Evolutionary conservation across 768 basidiomycete species (phyloP).

Genomic region (Tulasnella sp.): DNA sequence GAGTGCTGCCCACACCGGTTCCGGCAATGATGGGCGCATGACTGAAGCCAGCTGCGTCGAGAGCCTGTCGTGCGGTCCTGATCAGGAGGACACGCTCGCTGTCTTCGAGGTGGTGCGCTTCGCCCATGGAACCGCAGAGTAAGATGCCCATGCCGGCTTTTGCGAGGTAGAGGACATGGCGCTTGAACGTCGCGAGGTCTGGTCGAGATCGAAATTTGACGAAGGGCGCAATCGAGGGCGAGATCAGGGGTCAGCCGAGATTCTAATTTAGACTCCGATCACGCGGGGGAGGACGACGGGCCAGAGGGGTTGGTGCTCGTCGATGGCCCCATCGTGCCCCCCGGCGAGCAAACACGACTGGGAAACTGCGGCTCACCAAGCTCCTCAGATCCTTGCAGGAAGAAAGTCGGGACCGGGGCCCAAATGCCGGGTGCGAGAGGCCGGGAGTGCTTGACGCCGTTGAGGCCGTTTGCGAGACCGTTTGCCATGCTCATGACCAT

Average conservation of each 20-base stretch:
- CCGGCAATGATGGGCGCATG: constrained; percentile 76
- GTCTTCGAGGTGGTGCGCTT: constrained; percentile 74
- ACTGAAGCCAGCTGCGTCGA: constrained; percentile 66
- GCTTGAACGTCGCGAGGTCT: constrained; percentile 71
- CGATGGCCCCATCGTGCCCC: background rate
- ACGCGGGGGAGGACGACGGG: constrained; percentile 5
- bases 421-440: constrained; percentile 75
- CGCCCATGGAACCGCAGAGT: constrained; percentile 82
- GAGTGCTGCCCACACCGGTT: constrained; percentile 80
- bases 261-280: constrained; percentile 15
- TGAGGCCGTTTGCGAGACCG: constrained; percentile 27
- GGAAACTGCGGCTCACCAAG: constrained; percentile 62
- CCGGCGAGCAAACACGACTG: background rate
- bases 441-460: constrained; percentile 44
- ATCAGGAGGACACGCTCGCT: constrained; percentile 69
- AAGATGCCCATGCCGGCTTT: constrained; percentile 70
- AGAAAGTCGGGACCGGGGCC: constrained; percentile 88
- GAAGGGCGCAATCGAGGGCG: background rate
- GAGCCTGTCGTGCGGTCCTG: constrained; percentile 64
- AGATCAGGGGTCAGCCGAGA: constrained; percentile 18
- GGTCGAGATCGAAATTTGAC: constrained; percentile 2
- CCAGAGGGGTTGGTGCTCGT: constrained; percentile 6
- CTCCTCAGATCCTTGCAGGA: constrained; percentile 72
- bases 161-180: constrained; percentile 67
- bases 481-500: constrained; percentile 9